Conservation (phyloP, 2,329 filamentous ascomycete genomes). For the Penicillium concentricum region DNA sequence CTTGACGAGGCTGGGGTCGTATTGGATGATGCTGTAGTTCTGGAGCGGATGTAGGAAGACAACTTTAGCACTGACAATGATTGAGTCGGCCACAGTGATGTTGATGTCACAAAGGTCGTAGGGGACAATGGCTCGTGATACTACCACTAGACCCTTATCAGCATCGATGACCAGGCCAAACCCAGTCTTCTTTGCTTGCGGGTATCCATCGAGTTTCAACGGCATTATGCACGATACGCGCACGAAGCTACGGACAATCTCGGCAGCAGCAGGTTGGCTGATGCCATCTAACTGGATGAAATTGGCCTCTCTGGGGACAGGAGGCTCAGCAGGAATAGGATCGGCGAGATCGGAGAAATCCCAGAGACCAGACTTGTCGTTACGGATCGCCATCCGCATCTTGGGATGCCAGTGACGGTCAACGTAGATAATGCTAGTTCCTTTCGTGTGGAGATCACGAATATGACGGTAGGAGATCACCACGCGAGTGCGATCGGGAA, state of each 20-base stretch:
- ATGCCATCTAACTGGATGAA: conserved; percentile 92
- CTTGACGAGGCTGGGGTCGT: conserved; percentile 89
- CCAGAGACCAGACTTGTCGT: conserved; percentile 88
- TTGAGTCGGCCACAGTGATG: conserved; percentile 93
- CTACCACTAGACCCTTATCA: conserved; percentile 89
- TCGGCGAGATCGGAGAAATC: conserved; percentile 87
- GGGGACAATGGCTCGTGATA: conserved; percentile 89
- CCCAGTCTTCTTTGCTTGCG: conserved; percentile 87
- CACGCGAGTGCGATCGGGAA: conserved; percentile 77
- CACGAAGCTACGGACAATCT: conserved; percentile 92
- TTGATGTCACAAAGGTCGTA: conserved; percentile 97
- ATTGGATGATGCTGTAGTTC: conserved; percentile 94
- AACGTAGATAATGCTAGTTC: conserved; percentile 87
- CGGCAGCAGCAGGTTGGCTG: conserved; percentile 83
- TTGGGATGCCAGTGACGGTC: conserved; percentile 95
- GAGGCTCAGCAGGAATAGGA: conserved; percentile 70
- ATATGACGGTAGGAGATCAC: conserved; percentile 96
- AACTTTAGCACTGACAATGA: conserved; percentile 90
- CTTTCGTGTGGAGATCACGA: conserved; percentile 87
- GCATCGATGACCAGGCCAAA: conserved; percentile 98
- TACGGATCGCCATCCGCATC: conserved; percentile 89
- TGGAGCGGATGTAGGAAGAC: conserved; percentile 95
- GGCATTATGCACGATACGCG: conserved; percentile 91
- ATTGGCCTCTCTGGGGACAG: conserved; percentile 73
- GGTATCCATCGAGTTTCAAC: conserved; percentile 96